phyloP scores from a whole-genome alignment of 2,329 filamentous ascomycete species.

The Colletotrichum sp. region DNA sequence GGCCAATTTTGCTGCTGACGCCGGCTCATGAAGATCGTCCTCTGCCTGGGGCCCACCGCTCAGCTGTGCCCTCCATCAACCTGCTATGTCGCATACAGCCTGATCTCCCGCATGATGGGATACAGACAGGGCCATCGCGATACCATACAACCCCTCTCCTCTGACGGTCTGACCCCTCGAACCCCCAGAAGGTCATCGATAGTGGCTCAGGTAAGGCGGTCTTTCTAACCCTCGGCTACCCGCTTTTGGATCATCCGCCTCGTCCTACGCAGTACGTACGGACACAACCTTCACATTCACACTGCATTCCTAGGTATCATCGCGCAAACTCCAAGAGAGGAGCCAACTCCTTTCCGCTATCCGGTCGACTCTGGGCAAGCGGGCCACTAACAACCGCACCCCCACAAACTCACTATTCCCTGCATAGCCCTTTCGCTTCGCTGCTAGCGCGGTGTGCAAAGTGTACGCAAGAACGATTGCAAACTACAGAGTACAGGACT shows the following conservation, averaged over 20 bases:
- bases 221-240: constrained; percentile 7
- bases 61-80: not conserved
- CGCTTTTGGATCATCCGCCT: not conserved
- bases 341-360: constrained; percentile 16
- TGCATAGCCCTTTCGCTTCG: not conserved
- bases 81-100: not conserved
- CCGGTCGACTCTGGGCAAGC: not conserved
- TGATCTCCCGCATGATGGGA: not conserved
- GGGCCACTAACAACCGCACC: not conserved
- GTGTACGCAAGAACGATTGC: not conserved
- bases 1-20: not conserved
- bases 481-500: not conserved
- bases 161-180: not conserved
- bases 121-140: not conserved
- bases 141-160: not conserved
- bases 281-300: not conserved
- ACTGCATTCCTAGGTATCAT: constrained; percentile 12
- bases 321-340: not conserved
- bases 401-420: constrained; percentile 6
- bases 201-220: constrained; percentile 2
- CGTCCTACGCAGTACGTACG: not conserved
- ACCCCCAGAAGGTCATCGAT: not conserved
- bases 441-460: not conserved
- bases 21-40: constrained; percentile 10
- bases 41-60: not conserved